These are phyloP conservation scores for Fraxinus baroniana DNA, from an alignment of 305 asterid genomes.

Conservation along the genomic window DNA sequence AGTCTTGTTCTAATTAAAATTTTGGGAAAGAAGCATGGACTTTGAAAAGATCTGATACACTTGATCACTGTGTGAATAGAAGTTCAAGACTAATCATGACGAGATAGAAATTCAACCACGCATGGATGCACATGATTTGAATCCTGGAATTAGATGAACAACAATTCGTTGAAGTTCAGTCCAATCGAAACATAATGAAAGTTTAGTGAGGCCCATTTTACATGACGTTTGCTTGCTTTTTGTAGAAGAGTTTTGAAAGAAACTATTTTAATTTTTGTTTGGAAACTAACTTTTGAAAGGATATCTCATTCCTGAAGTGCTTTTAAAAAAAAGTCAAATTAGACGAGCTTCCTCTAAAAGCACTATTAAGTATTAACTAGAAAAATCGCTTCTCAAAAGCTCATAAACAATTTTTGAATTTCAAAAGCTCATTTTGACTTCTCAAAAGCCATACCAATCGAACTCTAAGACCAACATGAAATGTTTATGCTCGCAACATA, in stretches of 20 bases:
- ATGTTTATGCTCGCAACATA: conserved; percentile 24
- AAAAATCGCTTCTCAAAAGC: neutral
- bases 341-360: neutral
- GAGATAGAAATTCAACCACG: conserved; percentile 18
- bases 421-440: neutral
- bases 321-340: neutral
- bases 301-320: too few relatives aligned
- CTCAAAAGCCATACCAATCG: neutral
- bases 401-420: neutral
- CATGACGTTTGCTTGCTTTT: neutral
- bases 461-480: neutral
- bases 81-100: conserved; percentile 17
- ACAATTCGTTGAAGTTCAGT: neutral
- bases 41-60: neutral
- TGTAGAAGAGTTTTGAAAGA: neutral
- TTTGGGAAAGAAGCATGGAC: neutral
- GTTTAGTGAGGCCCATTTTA: neutral
- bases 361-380: too few relatives aligned
- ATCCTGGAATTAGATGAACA: conserved; percentile 19
- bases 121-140: conserved; percentile 19
- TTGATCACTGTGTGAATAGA: neutral
- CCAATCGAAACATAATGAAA: neutral
- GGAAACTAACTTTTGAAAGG: too few relatives aligned
- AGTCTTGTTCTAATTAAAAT: neutral
- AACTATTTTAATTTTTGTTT: too few relatives aligned